Base-by-base conservation (phyloP, 2,329 filamentous ascomycete species). In the Penicillium glabrum region DNA sequence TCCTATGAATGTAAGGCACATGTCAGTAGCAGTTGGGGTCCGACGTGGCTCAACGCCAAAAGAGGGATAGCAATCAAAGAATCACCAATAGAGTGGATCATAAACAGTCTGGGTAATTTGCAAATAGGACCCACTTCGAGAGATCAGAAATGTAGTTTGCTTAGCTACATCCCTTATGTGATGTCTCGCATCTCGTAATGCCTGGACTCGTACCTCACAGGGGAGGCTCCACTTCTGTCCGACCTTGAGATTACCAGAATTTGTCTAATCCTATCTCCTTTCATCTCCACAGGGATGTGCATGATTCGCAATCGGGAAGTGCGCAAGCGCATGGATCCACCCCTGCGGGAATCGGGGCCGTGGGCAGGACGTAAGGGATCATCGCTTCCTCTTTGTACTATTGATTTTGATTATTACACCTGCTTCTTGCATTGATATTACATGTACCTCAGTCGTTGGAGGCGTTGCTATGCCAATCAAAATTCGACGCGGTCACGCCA, bases 1-100 rank as follows among this genome's bases (percentile, higher is more conserved):
- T 52, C 60, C 50, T 64, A 58, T 61, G 54, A 58, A 66, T 64
- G 64, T 64, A 65, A 65, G 62, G 64, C 54, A 64, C 60, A 66
- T 65, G 54, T 58, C 61, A 61, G 62, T 64, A 65, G 53, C 61
- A 55, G 53, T 31, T 46, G n/a, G 27, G 51, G 52, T 46, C 49
- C 51, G 58, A 54, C 54, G 53, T 61, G 51, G 58, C 58, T 55
- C 58, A 31, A 43, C 54, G 49, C 58, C 58, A 61, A 46, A 57
- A 60, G 46, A 61, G 56, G 58, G 58, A 62, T 59, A 56, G 50
- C n/a, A 37, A 45, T 24, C 45, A 52, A 57, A 54, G 31, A 31
- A 47, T 52, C 39, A 19, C 14, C 39, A 51, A 35, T 43, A 35
- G 24, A 37, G 57, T 60, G 50, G 62, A 61, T 54, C 62, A 37